Conservation (phyloP, 345 rosid genomes). For the Sapria himalayana region DNA sequence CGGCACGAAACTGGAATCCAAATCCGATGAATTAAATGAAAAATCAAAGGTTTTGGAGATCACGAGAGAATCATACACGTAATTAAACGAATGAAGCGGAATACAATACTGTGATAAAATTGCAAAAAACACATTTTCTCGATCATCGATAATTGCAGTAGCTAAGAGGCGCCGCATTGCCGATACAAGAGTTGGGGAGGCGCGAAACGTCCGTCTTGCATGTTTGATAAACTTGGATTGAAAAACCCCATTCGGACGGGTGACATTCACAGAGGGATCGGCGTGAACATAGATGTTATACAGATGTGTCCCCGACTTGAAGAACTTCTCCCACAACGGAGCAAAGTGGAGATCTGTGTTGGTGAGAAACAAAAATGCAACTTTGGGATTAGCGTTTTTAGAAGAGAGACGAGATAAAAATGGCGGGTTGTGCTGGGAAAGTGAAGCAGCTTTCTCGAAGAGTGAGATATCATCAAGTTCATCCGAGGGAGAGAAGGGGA, state of each 20-base stretch:
- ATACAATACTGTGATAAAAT: slow-evolving; percentile 69
- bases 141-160: slow-evolving; percentile 67
- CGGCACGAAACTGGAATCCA: slow-evolving; percentile 16
- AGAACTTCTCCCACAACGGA: slow-evolving; percentile 65
- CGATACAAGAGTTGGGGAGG: slow-evolving; percentile 73
- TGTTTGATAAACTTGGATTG: slow-evolving; percentile 22
- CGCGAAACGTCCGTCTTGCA: slow-evolving; percentile 60
- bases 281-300: slow-evolving; percentile 82
- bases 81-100: slow-evolving; percentile 61
- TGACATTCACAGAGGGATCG: slow-evolving; percentile 46
- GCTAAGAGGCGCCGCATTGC: slow-evolving; percentile 89
- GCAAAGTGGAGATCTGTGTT: slow-evolving; percentile 74
- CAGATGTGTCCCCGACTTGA: slow-evolving; percentile 15
- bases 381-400: slow-evolving; percentile 30
- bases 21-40: slow-evolving; percentile 11
- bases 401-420: slow-evolving; percentile 37
- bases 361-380: slow-evolving; percentile 85
- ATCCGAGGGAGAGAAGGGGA: slow-evolving; percentile 29
- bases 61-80: slow-evolving; percentile 43
- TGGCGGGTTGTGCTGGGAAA: slow-evolving; percentile 16
- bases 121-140: slow-evolving; percentile 66
- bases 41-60: slow-evolving; percentile 30
- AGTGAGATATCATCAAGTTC: slow-evolving; percentile 52
- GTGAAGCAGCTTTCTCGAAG: slow-evolving; percentile 35
- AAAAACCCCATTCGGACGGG: slow-evolving; percentile 29